Percentiles rank a stretch among this genome's conserved stretches.
Conservation (phyloP, 2,329 filamentous ascomycete species). For the Neonectria faginata region DNA sequence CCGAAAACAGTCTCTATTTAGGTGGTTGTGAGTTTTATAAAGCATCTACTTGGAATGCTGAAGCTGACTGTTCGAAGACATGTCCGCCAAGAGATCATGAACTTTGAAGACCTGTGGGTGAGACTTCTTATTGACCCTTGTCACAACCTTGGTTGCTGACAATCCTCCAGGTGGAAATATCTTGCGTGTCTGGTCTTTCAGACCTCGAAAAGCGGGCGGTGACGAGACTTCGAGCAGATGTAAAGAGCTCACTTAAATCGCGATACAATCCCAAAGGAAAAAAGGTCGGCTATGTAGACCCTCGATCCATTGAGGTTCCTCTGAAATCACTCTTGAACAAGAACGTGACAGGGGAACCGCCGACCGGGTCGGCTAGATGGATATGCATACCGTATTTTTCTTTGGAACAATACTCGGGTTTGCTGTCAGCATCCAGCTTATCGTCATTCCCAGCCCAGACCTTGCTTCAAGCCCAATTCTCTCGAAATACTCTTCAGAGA, state of each 20-base stretch:
- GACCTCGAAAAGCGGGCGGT: conserved; percentile 51
- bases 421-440: conserved; percentile 47
- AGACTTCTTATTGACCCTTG: background rate
- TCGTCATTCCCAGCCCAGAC: conserved; percentile 57
- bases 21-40: conserved; percentile 53
- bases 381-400: conserved; percentile 62
- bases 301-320: conserved; percentile 52
- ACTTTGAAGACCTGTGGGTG: conserved; percentile 58
- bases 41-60: no score
- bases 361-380: conserved; percentile 50
- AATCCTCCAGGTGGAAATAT: conserved; percentile 49
- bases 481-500: conserved; percentile 52
- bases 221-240: conserved; percentile 52
- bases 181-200: conserved; percentile 49
- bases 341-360: conserved; percentile 16
- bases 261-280: conserved; percentile 52
- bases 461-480: conserved; percentile 58
- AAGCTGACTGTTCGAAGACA: conserved; percentile 48
- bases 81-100: conserved; percentile 55
- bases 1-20: conserved; percentile 52
- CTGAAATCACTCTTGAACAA: conserved; percentile 45
- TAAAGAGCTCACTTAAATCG: conserved; percentile 54
- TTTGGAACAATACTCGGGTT: conserved; percentile 57
- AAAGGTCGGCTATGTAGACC: conserved; percentile 57
- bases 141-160: background rate